These are phyloP conservation scores for Rhizophagus clarus DNA, from an alignment of 192 early-diverging fungal genomes.

Conservation along the genomic window DNA sequence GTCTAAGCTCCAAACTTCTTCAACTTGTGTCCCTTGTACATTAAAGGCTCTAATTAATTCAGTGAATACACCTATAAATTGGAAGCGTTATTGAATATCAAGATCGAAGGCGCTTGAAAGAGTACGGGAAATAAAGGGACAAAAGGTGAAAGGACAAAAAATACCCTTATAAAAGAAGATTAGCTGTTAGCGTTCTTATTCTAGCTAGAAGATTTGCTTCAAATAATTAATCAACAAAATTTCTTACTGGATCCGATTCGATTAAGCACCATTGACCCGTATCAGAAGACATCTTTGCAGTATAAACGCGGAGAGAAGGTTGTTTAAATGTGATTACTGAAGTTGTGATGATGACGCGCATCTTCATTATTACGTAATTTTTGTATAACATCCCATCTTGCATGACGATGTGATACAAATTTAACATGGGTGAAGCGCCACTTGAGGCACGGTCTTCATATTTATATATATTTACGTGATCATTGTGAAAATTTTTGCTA, in stretches of 20 bases:
- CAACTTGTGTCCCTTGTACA: constrained; percentile 71
- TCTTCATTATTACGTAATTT: too few relatives aligned
- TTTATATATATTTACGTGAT: too few relatives aligned
- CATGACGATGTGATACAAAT: too few relatives aligned
- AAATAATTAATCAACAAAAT: not conserved
- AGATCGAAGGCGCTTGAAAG: not conserved
- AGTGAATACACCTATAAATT: constrained; percentile 69
- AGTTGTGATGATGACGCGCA: too few relatives aligned
- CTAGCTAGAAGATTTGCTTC: not conserved
- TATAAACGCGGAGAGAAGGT: not conserved
- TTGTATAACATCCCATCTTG: too few relatives aligned
- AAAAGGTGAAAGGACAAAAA: not conserved
- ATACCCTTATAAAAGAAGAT: not conserved
- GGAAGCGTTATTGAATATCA: not conserved
- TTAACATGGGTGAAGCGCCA: too few relatives aligned
- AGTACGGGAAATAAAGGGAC: not conserved
- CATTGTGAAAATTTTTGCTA: not conserved
- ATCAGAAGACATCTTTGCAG: constrained; percentile 45
- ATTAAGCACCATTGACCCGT: constrained; percentile 85
- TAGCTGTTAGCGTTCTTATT: not conserved
- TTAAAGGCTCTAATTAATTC: constrained; percentile 79
- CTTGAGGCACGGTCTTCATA: too few relatives aligned
- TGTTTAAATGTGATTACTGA: not conserved
- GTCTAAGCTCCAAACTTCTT: constrained; percentile 80
- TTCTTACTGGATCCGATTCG: constrained; percentile 77